Conservation (phyloP, 306 rosid species). For the Ochetophila trinervis region DNA sequence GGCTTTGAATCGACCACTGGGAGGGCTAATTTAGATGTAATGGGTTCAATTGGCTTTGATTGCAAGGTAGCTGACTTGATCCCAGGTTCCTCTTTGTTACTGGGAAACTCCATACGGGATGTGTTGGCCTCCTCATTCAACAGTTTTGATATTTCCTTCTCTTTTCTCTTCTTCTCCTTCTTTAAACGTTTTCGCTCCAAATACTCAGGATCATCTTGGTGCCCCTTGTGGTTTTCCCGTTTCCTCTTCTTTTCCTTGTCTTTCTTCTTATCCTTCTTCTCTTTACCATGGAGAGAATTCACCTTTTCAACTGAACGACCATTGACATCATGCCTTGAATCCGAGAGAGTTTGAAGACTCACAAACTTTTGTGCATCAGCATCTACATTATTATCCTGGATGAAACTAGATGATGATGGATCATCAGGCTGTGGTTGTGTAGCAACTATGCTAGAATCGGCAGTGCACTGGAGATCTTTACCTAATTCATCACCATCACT, state of each 20-base stretch:
- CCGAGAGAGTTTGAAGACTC: conserved; percentile 80
- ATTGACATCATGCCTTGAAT: conserved; percentile 36
- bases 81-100: conserved; percentile 44
- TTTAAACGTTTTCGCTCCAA: conserved; percentile 73
- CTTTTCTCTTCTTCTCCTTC: conserved; percentile 75
- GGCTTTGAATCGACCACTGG: conserved; percentile 40
- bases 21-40: conserved; percentile 41
- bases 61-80: conserved; percentile 21
- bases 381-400: conserved; percentile 69
- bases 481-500: conserved; percentile 67
- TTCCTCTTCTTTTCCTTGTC: conserved; percentile 76
- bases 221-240: conserved; percentile 61
- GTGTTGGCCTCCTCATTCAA: conserved; percentile 30
- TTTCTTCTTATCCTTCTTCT: conserved; percentile 38
- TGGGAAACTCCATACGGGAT: conserved; percentile 32
- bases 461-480: conserved; percentile 86
- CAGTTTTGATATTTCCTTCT: conserved; percentile 70
- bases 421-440: conserved; percentile 48
- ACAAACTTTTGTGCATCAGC: conserved; percentile 69
- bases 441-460: conserved; percentile 69
- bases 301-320: conserved; percentile 38
- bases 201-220: conserved; percentile 63
- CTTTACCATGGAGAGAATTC: conserved; percentile 42
- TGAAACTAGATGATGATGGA: conserved; percentile 71
- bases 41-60: conserved; percentile 49